Conservation (phyloP, 768 basidiomycete genomes). For the Termitomyces titanicus region DNA sequence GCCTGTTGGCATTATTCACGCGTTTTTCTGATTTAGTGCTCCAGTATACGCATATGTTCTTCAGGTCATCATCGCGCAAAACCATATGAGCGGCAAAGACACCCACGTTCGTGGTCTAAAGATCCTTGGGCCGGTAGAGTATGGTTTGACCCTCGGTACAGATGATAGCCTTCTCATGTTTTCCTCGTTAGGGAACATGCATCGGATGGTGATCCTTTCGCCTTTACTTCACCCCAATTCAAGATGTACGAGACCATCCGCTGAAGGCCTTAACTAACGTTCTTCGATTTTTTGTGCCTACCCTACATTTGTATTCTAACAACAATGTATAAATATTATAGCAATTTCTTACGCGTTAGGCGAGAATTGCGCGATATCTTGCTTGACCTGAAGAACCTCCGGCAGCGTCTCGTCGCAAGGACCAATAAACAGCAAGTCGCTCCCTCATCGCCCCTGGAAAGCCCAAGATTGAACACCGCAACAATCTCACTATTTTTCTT, state of each 20-base stretch:
- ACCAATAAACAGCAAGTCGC: slow-evolving; percentile 48
- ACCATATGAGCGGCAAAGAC: slow-evolving; percentile 98
- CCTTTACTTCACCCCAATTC: slow-evolving; percentile 58
- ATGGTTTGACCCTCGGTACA: slow-evolving; percentile 11
- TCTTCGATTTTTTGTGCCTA: no score
- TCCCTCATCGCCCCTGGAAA: slow-evolving; percentile 29
- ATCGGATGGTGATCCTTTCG: slow-evolving; percentile 67
- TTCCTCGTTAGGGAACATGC: slow-evolving; percentile 34
- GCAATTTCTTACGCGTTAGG: background rate
- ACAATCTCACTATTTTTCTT: slow-evolving; percentile 31
- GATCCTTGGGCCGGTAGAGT: slow-evolving; percentile 87
- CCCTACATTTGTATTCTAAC: background rate
- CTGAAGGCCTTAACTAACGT: slow-evolving; percentile 28
- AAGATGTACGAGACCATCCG: slow-evolving; percentile 80
- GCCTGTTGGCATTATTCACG: background rate
- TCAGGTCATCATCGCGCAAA: slow-evolving; percentile 85
- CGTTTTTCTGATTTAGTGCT: slow-evolving; percentile 45
- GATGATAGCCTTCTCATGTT: background rate
- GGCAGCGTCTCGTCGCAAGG: slow-evolving; percentile 43
- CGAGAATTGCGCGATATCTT: slow-evolving; percentile 9
- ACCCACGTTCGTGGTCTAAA: slow-evolving; percentile 92
- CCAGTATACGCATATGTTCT: slow-evolving; percentile 87
- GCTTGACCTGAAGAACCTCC: slow-evolving; percentile 26
- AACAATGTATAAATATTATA: background rate
- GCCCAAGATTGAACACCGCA: slow-evolving; percentile 37